phyloP scores from a whole-genome alignment of 257 asterid species.

The Salvia rosmarinus region DNA sequence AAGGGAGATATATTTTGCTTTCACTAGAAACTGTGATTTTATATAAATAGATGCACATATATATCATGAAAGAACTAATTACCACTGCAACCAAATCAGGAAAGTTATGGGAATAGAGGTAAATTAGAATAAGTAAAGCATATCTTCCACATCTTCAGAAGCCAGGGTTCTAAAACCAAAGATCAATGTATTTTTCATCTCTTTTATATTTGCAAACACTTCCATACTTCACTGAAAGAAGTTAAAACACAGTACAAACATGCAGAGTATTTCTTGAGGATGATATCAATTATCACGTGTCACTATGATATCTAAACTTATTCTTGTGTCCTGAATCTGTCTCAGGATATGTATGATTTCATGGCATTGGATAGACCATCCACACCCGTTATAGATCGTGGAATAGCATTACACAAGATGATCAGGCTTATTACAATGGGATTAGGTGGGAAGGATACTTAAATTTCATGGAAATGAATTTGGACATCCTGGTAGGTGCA shows the following conservation, averaged over 20 bases:
- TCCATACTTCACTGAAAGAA: slow-evolving; percentile 15
- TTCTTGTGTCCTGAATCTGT: slow-evolving; percentile 29
- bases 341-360: slow-evolving; percentile 99
- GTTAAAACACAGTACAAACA: not conserved
- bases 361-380: slow-evolving; percentile 96
- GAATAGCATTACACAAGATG: slow-evolving; percentile 98
- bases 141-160: slow-evolving; percentile 17
- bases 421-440: slow-evolving; percentile 97
- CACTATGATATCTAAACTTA: slow-evolving; percentile 24
- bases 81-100: slow-evolving; percentile 14
- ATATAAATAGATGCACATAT: too few relatives aligned
- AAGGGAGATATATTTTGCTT: not conserved
- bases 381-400: slow-evolving; percentile 91
- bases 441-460: slow-evolving; percentile 99
- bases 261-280: slow-evolving; percentile 2
- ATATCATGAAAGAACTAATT: slow-evolving; percentile 12
- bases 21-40: not conserved
- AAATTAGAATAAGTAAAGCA: not conserved
- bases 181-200: not conserved
- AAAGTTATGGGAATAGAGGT: slow-evolving; percentile 18
- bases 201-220: not conserved
- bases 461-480: slow-evolving; percentile 99
- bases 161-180: slow-evolving; percentile 14
- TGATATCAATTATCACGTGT: not conserved
- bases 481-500: slow-evolving; percentile 91